Conservation (phyloP, 345 rosid species). For the Isatis tinctoria region DNA sequence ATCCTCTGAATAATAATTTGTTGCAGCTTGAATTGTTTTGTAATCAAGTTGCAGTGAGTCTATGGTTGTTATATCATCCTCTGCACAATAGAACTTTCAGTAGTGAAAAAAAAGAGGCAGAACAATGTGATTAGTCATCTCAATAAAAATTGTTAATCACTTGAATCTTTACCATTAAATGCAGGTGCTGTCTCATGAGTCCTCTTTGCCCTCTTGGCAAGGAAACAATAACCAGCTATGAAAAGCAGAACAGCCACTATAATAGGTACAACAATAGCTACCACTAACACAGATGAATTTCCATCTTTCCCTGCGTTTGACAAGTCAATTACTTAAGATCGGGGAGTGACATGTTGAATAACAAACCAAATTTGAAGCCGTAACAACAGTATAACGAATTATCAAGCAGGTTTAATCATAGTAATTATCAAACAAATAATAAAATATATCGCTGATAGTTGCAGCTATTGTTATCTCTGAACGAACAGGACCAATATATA, state of each 20-base stretch:
- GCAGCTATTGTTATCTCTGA: no score
- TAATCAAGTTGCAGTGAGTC: background rate
- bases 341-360: no score
- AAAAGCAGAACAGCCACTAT: slow-evolving; percentile 22
- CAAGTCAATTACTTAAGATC: background rate
- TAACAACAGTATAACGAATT: no score
- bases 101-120: background rate
- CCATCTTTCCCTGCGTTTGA: slow-evolving; percentile 29
- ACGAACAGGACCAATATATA: no score
- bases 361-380: no score
- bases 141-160: background rate
- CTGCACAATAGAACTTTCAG: slow-evolving; percentile 1
- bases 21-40: background rate
- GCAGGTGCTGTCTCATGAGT: background rate
- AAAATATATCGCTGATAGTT: no score
- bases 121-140: background rate
- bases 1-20: no score
- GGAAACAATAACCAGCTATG: slow-evolving; percentile 25
- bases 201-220: background rate
- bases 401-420: no score
- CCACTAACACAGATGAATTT: slow-evolving; percentile 12
- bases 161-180: slow-evolving; percentile 30
- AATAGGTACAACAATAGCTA: slow-evolving; percentile 37
- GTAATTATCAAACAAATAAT: no score
- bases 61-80: slow-evolving; percentile 21